Percentiles rank a stretch among this genome's conserved stretches.
Evolutionary conservation across 345 rosid species (phyloP).

Genomic region (Ceriops zippeliana): DNA sequence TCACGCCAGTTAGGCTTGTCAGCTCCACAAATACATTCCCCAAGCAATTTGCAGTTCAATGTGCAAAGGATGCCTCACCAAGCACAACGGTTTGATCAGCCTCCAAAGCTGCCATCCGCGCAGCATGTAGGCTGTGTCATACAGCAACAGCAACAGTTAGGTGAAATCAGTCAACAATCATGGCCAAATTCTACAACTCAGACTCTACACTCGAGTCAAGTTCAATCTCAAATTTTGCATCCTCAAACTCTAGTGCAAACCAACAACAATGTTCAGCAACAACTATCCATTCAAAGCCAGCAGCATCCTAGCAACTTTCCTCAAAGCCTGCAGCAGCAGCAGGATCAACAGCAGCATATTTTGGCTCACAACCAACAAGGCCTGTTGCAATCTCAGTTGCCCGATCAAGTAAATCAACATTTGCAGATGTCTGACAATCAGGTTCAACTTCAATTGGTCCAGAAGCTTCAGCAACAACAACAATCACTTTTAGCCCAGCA

Average conservation of each 20-base stretch:
- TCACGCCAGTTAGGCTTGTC: slow-evolving; percentile 50
- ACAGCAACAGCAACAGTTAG: slow-evolving; percentile 35
- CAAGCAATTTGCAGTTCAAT: slow-evolving; percentile 39
- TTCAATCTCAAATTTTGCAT: slow-evolving; percentile 47
- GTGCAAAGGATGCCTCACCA: slow-evolving; percentile 44
- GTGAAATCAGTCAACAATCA: slow-evolving; percentile 43
- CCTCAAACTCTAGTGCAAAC: slow-evolving; percentile 42
- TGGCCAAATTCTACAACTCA: slow-evolving; percentile 46
- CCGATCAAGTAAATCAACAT: slow-evolving; percentile 45
- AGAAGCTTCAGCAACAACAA: slow-evolving; percentile 73
- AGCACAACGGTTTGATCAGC: slow-evolving; percentile 49
- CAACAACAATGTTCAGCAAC: slow-evolving; percentile 43
- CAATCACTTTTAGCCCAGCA: slow-evolving; percentile 48
- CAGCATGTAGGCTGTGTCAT: slow-evolving; percentile 29
- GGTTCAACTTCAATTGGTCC: slow-evolving; percentile 62
- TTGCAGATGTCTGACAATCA: slow-evolving; percentile 48
- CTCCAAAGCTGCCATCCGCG: slow-evolving; percentile 36
- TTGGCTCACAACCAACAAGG: slow-evolving; percentile 44
- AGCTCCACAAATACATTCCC: slow-evolving; percentile 39
- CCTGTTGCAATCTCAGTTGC: slow-evolving; percentile 36
- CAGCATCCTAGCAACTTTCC: slow-evolving; percentile 45
- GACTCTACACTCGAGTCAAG: slow-evolving; percentile 38
- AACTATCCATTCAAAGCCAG: slow-evolving; percentile 38
- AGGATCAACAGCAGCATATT: slow-evolving; percentile 36
- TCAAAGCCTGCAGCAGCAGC: slow-evolving; percentile 52